Conservation (phyloP, 2,329 filamentous ascomycete species). For the Endothia cerciana region DNA sequence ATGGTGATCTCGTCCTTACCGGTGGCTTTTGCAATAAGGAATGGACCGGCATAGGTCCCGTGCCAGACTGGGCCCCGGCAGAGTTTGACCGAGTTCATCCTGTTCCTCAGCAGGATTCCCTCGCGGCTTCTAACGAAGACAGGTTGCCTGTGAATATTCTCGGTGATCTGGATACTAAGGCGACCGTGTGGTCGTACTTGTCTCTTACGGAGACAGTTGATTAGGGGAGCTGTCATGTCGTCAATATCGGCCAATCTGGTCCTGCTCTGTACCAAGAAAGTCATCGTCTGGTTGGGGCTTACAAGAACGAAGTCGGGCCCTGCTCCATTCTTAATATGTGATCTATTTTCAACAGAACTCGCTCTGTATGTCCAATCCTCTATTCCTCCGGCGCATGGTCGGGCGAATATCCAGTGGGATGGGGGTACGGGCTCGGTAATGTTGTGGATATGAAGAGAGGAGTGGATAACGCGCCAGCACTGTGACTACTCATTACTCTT, state of each 20-base stretch:
- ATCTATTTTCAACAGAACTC: too few relatives aligned
- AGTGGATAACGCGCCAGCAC: too few relatives aligned
- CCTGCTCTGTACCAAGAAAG: too few relatives aligned
- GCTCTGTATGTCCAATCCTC: too few relatives aligned
- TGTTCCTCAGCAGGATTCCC: neutral
- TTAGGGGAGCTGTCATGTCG: constrained; percentile 5
- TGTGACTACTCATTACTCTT: too few relatives aligned
- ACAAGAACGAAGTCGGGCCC: too few relatives aligned
- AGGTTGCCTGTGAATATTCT: neutral
- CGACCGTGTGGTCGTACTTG: neutral
- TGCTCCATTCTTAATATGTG: too few relatives aligned
- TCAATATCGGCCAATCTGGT: neutral
- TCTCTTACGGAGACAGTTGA: neutral
- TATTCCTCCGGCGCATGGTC: too few relatives aligned
- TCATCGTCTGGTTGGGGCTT: too few relatives aligned
- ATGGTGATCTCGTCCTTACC: neutral
- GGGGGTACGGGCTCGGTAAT: too few relatives aligned
- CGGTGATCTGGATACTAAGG: constrained; percentile 1
- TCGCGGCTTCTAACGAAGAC: constrained; percentile 16
- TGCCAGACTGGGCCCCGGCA: constrained; percentile 17
- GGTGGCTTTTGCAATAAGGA: constrained; percentile 6
- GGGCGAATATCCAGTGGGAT: too few relatives aligned
- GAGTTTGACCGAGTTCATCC: constrained; percentile 7
- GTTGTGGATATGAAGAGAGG: too few relatives aligned
- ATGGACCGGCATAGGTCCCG: constrained; percentile 11